Evolutionary conservation across 2,329 filamentous ascomycete species (phyloP).

Genomic region (Trichophaea hybrida): DNA sequence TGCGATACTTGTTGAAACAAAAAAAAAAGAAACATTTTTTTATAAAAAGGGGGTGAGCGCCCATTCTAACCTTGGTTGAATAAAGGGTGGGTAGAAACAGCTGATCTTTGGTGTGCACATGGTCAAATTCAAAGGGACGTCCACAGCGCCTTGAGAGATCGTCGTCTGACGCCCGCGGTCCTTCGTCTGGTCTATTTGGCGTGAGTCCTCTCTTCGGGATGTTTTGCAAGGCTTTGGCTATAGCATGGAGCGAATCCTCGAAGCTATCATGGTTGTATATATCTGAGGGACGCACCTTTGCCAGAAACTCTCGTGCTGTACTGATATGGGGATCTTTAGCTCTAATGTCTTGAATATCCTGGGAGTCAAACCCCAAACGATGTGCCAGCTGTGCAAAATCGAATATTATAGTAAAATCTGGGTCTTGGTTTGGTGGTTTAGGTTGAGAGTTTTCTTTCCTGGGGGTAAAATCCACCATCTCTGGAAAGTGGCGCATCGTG

Average conservation of each 20-base stretch:
- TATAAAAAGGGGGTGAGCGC: no score
- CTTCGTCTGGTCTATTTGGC: neutral
- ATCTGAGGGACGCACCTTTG: conserved; percentile 14
- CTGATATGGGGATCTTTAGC: conserved; percentile 13
- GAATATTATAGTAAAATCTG: conserved; percentile 7
- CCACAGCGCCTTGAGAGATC: neutral
- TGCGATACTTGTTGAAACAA: no score
- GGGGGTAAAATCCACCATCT: conserved; percentile 13
- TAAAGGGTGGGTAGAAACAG: neutral
- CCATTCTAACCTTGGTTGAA: no score
- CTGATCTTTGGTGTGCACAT: neutral
- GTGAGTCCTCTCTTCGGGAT: neutral
- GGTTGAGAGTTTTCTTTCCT: conserved; percentile 20
- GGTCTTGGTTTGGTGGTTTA: conserved; percentile 13
- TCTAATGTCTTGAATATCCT: conserved; percentile 6
- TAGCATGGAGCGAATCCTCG: conserved; percentile 7
- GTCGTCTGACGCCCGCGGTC: neutral
- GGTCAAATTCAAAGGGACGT: neutral
- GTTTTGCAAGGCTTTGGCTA: neutral
- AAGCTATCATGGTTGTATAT: conserved; percentile 15
- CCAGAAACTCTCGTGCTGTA: conserved; percentile 18
- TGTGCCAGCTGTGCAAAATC: conserved; percentile 18
- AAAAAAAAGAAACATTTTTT: no score
- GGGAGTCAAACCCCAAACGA: conserved; percentile 17
- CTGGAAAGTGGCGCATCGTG: conserved; percentile 28